Percentiles rank a stretch among this genome's conserved stretches.
Evolutionary conservation across 2,329 filamentous ascomycete species (phyloP).

Genomic region (Diplodia intermedia): DNA sequence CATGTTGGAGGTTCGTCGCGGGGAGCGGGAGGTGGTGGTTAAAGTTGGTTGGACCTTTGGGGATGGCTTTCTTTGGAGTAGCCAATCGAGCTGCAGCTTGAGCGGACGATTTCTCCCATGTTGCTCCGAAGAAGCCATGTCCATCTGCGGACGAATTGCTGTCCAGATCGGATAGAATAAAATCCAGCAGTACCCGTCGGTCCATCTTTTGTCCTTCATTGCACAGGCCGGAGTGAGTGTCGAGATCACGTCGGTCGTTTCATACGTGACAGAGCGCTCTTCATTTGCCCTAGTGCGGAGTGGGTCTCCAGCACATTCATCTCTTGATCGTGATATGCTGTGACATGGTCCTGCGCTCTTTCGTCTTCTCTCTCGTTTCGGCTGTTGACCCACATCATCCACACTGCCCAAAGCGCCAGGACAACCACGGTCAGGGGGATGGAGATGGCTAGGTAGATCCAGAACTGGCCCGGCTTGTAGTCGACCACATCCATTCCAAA

Average conservation of each 20-base stretch:
- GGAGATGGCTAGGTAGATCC: slow-evolving; percentile 29
- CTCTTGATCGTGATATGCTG: neutral
- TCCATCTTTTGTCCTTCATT: neutral
- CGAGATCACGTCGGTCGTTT: neutral
- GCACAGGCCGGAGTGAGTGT: neutral
- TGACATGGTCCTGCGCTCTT: neutral
- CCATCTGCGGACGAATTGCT: neutral
- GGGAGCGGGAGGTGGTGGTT: neutral
- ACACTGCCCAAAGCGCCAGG: slow-evolving; percentile 1
- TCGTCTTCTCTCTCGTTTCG: slow-evolving; percentile 1
- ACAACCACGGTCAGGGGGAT: slow-evolving; percentile 30
- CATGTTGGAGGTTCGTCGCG: slow-evolving; percentile 40
- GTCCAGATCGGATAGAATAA: neutral
- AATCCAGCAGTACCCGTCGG: neutral
- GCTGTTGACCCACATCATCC: slow-evolving; percentile 13
- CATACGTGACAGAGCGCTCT: neutral
- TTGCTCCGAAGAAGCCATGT: neutral
- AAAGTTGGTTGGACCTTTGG: neutral
- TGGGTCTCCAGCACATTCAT: neutral
- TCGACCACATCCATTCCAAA: slow-evolving; percentile 29
- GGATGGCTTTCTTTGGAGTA: neutral
- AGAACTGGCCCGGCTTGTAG: slow-evolving; percentile 4
- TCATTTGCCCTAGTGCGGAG: neutral
- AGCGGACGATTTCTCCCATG: too few relatives aligned
- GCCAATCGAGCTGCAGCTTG: neutral